A percentile compares a stretch with the other conserved stretches of the same genome.
Evolutionary conservation across 129 eudicot genomes (phyloP).

Genomic region (Flaveria linearis): DNA sequence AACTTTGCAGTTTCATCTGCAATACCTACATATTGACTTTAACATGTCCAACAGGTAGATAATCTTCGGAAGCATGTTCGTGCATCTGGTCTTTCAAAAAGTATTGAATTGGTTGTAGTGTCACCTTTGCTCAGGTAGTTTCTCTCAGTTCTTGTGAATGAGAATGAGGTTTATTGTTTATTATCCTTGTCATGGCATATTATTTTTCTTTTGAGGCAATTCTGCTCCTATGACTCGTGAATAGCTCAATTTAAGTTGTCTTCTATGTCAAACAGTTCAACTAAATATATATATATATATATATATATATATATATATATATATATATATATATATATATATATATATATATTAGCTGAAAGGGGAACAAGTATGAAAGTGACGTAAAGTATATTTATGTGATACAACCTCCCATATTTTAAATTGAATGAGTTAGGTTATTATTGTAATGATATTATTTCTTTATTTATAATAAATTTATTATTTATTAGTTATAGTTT

Average conservation of each 20-base stretch:
- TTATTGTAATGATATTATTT: background rate
- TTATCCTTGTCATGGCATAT: background rate
- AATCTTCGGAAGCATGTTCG: conserved; percentile 83
- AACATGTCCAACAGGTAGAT: conserved; percentile 55
- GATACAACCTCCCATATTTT: background rate
- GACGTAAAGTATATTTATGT: background rate
- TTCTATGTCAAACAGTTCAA: background rate
- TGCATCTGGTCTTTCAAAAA: conserved; percentile 58
- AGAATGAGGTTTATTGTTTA: conserved; percentile 7
- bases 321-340: too few species aligned
- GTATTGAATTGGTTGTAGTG: conserved; percentile 66
- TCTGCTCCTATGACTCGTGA: background rate
- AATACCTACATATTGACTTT: conserved; percentile 9
- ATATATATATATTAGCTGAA: background rate
- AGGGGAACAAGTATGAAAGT: background rate
- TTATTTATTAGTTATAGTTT: background rate
- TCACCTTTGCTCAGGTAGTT: conserved; percentile 86
- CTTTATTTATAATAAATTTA: background rate
- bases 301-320: too few species aligned
- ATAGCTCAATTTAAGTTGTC: background rate
- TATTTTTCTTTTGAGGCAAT: background rate
- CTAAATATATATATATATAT: too few species aligned
- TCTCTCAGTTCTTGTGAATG: conserved; percentile 8
- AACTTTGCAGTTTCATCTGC: conserved; percentile 5
- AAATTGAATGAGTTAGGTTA: background rate